Evolutionary conservation across 805 yeast species (phyloP), one percentile per base, ranked within the genome.

Genomic region (Lipomyces sp.): DNA sequence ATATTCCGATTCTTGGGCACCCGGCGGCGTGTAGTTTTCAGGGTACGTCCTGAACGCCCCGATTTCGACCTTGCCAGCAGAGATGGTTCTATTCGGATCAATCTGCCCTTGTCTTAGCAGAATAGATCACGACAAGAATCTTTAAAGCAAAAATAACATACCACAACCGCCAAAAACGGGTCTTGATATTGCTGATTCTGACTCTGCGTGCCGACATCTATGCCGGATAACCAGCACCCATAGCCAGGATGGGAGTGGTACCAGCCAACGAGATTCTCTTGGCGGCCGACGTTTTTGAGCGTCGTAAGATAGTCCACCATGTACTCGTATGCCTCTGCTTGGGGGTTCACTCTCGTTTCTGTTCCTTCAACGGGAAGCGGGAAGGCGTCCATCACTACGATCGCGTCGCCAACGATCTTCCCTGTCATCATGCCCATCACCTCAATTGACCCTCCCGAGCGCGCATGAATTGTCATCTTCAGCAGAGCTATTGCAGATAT

Each of bases 371-470:
- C 97, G 0, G 98, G 98, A 34, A 93, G 69, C 13, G 89, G 82
- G 66, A 84, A 91, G 8, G 82, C 83, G 66, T 91, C 96, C 74
- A 81, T 75, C 1, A 93, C 84, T 2, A 84, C 75, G 51, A 89
- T 76, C 22, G 75, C 68, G 18, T 73, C 69, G 4, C 72, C 73
- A 13, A 78, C 70, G 8, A 85, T 77, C 59, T 80, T 81, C 1
- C 98, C 98, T 0, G 90, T 79, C 66, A 91, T 74, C 85, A 90
- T 85, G 3, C 98, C 98, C 98, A 91, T 91, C 4, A 93, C 80
- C 66, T 91, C 98, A 35, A 87, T 83, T 8, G 84, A 71, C 0
- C 95, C 95, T 4, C 97, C 97, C 0, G 82, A 72, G 22, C 84
- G 72, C 1, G 96, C 90, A 68, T 89, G 96, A 13, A 79, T 71